Conservation (phyloP, 768 basidiomycete genomes). For the Clitopilus hobsonii region DNA sequence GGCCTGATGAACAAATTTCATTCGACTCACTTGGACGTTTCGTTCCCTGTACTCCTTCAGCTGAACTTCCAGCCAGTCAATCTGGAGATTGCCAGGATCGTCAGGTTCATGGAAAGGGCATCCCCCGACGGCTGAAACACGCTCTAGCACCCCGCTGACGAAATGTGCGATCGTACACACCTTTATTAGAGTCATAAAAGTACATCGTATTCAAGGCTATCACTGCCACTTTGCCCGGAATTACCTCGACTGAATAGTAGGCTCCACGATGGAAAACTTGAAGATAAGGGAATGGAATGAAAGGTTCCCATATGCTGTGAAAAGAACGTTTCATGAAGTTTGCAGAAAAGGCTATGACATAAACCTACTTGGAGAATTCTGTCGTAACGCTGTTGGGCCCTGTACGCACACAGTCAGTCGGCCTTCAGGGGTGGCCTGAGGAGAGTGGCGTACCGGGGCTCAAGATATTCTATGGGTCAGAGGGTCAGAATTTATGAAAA, state of each 20-base stretch:
- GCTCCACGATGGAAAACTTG: slow-evolving; percentile 87
- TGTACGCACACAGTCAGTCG: slow-evolving; percentile 17
- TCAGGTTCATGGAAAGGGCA: slow-evolving; percentile 56
- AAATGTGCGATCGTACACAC: slow-evolving; percentile 25
- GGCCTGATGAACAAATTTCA: neutral
- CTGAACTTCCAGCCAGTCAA: slow-evolving; percentile 91
- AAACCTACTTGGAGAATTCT: slow-evolving; percentile 57
- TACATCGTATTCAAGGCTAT: slow-evolving; percentile 89
- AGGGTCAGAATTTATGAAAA: slow-evolving; percentile 9
- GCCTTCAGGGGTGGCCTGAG: slow-evolving; percentile 3
- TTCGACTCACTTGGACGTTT: slow-evolving; percentile 64
- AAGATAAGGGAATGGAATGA: slow-evolving; percentile 74
- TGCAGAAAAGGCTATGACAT: slow-evolving; percentile 2
- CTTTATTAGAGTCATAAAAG: slow-evolving; percentile 88
- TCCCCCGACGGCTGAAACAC: slow-evolving; percentile 64
- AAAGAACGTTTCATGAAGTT: slow-evolving; percentile 10
- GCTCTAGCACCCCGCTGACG: slow-evolving; percentile 8
- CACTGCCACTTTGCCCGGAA: slow-evolving; percentile 69
- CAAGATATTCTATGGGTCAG: slow-evolving; percentile 53
- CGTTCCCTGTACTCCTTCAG: slow-evolving; percentile 60
- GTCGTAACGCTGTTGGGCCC: slow-evolving; percentile 68
- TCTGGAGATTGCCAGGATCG: slow-evolving; percentile 85
- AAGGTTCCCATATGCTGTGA: slow-evolving; percentile 70
- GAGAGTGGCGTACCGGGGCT: slow-evolving; percentile 41
- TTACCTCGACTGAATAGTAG: slow-evolving; percentile 77